phyloP scores from a whole-genome alignment of 306 rosid species.

The Fragaria vesca region DNA sequence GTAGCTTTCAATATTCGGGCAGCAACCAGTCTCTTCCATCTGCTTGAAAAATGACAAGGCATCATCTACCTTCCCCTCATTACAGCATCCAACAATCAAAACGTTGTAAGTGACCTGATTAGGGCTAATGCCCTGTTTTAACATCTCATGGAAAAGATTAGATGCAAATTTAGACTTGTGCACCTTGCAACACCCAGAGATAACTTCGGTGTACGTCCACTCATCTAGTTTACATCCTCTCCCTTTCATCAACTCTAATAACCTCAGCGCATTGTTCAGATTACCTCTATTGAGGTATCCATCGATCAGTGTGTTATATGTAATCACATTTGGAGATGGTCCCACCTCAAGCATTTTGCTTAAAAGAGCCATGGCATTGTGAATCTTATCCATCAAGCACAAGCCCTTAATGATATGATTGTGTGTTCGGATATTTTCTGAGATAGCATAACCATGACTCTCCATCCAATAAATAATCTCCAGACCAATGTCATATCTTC shows the following conservation, averaged over 20 bases:
- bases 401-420: slow-evolving; percentile 42
- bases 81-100: slow-evolving; percentile 39
- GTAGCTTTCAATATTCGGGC: slow-evolving; percentile 37
- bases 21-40: slow-evolving; percentile 37
- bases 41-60: slow-evolving; percentile 32
- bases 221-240: slow-evolving; percentile 38
- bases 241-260: slow-evolving; percentile 40
- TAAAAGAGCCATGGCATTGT: slow-evolving; percentile 38
- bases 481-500: slow-evolving; percentile 31
- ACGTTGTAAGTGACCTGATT: slow-evolving; percentile 38
- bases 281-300: slow-evolving; percentile 29
- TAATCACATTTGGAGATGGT: slow-evolving; percentile 35
- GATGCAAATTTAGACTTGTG: slow-evolving; percentile 26
- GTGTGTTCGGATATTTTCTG: slow-evolving; percentile 31
- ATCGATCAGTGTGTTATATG: slow-evolving; percentile 38
- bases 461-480: slow-evolving; percentile 41
- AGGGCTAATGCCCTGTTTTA: slow-evolving; percentile 34
- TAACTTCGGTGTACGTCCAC: slow-evolving; percentile 41
- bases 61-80: slow-evolving; percentile 28
- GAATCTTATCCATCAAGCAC: slow-evolving; percentile 29
- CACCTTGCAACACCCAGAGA: slow-evolving; percentile 35
- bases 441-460: slow-evolving; percentile 22
- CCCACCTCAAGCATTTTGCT: slow-evolving; percentile 42
- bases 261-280: slow-evolving; percentile 36
- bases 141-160: slow-evolving; percentile 34